Conservation (phyloP, 495 filamentous ascomycete genomes). For the Penicillium bovifimosum region DNA sequence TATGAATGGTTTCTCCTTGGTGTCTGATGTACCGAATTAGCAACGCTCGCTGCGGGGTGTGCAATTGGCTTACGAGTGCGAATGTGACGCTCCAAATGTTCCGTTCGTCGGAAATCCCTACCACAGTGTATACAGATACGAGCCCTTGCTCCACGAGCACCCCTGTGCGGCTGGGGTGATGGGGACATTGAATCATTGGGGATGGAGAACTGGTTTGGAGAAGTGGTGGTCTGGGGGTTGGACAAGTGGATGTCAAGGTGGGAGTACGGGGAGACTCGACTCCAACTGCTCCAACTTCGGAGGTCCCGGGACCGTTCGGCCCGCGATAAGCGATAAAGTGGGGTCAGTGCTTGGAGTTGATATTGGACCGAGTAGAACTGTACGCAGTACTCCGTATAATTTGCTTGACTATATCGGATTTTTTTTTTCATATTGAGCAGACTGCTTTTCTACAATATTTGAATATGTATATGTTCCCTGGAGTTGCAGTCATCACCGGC, state of each 20-base stretch:
- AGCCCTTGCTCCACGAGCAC: constrained; percentile 30
- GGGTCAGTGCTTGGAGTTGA: neutral
- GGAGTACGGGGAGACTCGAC: constrained; percentile 2
- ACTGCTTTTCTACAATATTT: too few relatives aligned
- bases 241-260: constrained; percentile 13
- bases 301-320: neutral
- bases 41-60: constrained; percentile 9
- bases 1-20: constrained; percentile 50
- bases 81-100: constrained; percentile 51
- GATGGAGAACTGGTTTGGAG: constrained; percentile 27
- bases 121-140: constrained; percentile 39
- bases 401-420: neutral
- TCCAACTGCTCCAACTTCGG: constrained; percentile 9
- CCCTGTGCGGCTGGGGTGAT: constrained; percentile 23
- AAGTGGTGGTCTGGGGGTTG: constrained; percentile 2
- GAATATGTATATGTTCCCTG: constrained; percentile 29
- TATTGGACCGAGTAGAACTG: neutral
- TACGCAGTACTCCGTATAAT: neutral
- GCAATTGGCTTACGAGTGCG: constrained; percentile 45
- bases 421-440: neutral
- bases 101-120: constrained; percentile 38
- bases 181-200: constrained; percentile 32
- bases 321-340: constrained; percentile 10
- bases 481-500: constrained; percentile 30
- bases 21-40: constrained; percentile 34